Evolutionary conservation across 192 early-diverging fungal species (phyloP).

Genomic region (Jimgerdemannia flammicorona): DNA sequence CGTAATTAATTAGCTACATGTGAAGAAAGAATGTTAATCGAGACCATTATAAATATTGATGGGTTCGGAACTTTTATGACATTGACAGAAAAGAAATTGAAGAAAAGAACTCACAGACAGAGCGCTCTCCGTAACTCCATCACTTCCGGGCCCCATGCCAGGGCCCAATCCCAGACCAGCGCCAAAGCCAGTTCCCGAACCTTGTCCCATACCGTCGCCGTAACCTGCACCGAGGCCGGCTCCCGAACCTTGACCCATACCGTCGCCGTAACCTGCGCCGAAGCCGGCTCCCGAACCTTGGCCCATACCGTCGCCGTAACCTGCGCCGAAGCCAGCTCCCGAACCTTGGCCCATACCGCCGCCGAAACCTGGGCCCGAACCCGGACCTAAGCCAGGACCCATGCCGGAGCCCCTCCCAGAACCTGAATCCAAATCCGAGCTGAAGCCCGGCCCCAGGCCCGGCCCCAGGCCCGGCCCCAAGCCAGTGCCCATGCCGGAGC

Average conservation of each 20-base stretch:
- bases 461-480: too few relatives aligned
- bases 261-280: conserved; percentile 5
- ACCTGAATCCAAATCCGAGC: too few relatives aligned
- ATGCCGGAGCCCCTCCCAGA: background rate
- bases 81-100: background rate
- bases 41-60: background rate
- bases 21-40: background rate
- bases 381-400: conserved; percentile 17
- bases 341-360: conserved; percentile 20
- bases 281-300: background rate
- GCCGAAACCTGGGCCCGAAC: background rate
- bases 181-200: background rate
- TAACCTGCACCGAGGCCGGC: background rate
- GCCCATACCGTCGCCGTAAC: conserved; percentile 11
- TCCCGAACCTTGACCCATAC: conserved; percentile 3
- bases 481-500: too few relatives aligned
- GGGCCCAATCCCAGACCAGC: background rate
- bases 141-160: conserved; percentile 5
- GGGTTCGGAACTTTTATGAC: background rate
- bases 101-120: background rate
- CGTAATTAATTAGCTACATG: background rate
- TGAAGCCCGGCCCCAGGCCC: background rate
- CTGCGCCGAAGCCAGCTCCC: background rate
- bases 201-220: background rate
- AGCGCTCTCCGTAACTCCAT: background rate